Percentiles rank a stretch among this genome's conserved stretches.
Evolutionary conservation across 2,329 filamentous ascomycete species (phyloP).

Genomic region (Verticillium zaregamsianum): DNA sequence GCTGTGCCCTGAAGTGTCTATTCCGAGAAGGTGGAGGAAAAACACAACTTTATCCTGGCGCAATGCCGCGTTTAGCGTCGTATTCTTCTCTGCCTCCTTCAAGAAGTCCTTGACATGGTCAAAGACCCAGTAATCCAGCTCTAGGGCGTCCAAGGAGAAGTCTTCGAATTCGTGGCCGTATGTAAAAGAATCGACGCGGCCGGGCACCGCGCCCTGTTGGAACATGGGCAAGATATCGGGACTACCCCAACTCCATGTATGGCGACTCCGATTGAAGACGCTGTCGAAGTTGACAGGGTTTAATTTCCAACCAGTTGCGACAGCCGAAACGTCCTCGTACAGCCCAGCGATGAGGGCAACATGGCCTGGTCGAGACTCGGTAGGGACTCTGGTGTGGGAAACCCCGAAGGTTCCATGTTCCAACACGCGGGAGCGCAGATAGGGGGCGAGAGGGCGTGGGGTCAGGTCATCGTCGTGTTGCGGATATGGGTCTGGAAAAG

Average conservation of each 20-base stretch:
- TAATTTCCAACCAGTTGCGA: constrained; percentile 96
- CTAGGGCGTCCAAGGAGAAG: constrained; percentile 75
- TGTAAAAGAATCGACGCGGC: constrained; percentile 79
- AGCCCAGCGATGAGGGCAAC: constrained; percentile 94
- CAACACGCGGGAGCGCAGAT: constrained; percentile 82
- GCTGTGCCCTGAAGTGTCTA: constrained; percentile 85
- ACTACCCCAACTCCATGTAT: constrained; percentile 99
- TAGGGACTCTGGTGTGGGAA: constrained; percentile 93
- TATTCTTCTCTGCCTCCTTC: constrained; percentile 70
- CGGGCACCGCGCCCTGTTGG: constrained; percentile 82
- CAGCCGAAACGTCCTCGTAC: constrained; percentile 96
- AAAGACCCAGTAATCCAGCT: constrained; percentile 92
- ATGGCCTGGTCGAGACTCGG: constrained; percentile 92
- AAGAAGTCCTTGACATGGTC: constrained; percentile 89
- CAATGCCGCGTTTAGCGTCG: constrained; percentile 67
- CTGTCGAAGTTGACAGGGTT: constrained; percentile 99
- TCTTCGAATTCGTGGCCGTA: constrained; percentile 87
- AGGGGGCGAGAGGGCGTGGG: constrained; percentile 82
- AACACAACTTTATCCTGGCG: constrained; percentile 87
- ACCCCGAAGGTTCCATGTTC: constrained; percentile 93
- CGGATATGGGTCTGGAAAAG: constrained; percentile 80
- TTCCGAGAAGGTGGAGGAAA: constrained; percentile 86
- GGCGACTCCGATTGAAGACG: constrained; percentile 92
- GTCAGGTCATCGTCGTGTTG: constrained; percentile 59
- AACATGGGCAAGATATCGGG: constrained; percentile 99